Evolutionary conservation across 441 rosid species (phyloP).

Genomic region (Manihot esculenta): DNA sequence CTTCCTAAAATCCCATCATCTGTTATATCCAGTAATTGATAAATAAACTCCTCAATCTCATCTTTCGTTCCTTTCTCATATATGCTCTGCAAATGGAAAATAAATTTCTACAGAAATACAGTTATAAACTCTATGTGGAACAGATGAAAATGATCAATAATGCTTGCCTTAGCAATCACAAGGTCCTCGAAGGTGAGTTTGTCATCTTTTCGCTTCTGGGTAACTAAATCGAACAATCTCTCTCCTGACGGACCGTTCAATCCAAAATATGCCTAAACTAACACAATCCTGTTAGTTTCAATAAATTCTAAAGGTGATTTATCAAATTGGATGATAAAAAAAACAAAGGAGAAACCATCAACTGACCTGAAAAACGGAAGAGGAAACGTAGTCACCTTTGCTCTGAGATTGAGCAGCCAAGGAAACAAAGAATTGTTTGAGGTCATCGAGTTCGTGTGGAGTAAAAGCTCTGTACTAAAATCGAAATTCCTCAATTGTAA

Average conservation of each 20-base stretch:
- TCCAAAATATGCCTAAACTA: constrained; percentile 54
- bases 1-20: constrained; percentile 62
- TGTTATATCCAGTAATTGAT: constrained; percentile 59
- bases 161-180: constrained; percentile 69
- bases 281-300: not conserved
- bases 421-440: constrained; percentile 53
- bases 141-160: not conserved
- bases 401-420: constrained; percentile 63
- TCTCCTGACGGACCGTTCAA: constrained; percentile 59
- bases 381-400: constrained; percentile 46
- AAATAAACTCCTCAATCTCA: constrained; percentile 81
- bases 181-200: constrained; percentile 68
- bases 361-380: constrained; percentile 61
- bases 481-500: not conserved
- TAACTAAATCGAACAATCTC: constrained; percentile 61
- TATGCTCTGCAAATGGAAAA: constrained; percentile 44
- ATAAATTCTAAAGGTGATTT: not conserved
- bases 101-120: not conserved
- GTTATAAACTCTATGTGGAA: not conserved
- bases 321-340: not conserved
- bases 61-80: constrained; percentile 82
- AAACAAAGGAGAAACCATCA: not conserved
- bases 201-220: constrained; percentile 59
- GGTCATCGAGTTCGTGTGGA: constrained; percentile 58
- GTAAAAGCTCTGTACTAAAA: constrained; percentile 62